These are phyloP conservation scores for Karstenula rhodostoma DNA, from an alignment of 2,329 filamentous ascomycete genomes.

Conservation along the genomic window DNA sequence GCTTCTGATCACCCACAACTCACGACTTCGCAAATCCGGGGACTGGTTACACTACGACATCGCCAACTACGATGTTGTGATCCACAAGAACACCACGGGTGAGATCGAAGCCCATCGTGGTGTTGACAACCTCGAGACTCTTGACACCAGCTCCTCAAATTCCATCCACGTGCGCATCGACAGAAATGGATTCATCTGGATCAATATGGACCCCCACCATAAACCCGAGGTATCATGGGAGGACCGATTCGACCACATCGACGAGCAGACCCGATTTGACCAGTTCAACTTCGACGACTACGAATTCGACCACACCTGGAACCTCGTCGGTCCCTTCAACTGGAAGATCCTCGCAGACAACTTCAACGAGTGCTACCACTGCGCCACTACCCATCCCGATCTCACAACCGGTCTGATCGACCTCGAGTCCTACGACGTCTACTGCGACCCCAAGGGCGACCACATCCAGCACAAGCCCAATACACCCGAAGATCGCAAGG, in stretches of 20 bases:
- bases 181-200: constrained; percentile 45
- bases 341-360: constrained; percentile 60
- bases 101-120: constrained; percentile 52
- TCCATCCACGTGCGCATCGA: constrained; percentile 44
- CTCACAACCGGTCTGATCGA: constrained; percentile 63
- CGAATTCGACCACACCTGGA: constrained; percentile 53
- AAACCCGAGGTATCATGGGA: constrained; percentile 42
- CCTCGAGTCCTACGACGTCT: constrained; percentile 60
- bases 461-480: constrained; percentile 45
- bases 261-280: constrained; percentile 46
- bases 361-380: constrained; percentile 74
- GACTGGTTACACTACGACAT: constrained; percentile 64
- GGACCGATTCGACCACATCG: constrained; percentile 38
- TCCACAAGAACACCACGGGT: constrained; percentile 49
- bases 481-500: constrained; percentile 36
- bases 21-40: constrained; percentile 60
- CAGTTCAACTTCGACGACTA: constrained; percentile 53
- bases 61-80: constrained; percentile 53
- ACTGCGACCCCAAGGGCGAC: constrained; percentile 30
- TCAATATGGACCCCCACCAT: constrained; percentile 48
- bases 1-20: constrained; percentile 64
- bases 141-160: constrained; percentile 39
- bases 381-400: constrained; percentile 66
- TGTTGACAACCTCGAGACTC: not conserved
- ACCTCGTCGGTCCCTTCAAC: constrained; percentile 43